Conservation (phyloP, 2,329 filamentous ascomycete genomes). For the Fusarium pilosicola region DNA sequence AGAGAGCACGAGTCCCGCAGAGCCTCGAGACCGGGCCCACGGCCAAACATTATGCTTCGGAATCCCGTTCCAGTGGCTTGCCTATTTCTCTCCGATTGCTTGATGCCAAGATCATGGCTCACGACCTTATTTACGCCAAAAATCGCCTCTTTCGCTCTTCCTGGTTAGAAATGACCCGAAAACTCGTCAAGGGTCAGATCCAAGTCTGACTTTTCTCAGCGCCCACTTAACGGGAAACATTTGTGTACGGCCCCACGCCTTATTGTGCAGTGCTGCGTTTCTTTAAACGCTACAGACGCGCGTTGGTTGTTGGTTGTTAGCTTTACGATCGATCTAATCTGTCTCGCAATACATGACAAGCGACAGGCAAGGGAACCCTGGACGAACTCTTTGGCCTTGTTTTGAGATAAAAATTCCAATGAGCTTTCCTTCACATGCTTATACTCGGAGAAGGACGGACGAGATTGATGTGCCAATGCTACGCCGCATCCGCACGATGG, state of each 20-base stretch:
- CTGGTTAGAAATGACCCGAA: background rate
- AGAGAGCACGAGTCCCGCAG: background rate
- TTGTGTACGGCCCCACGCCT: background rate
- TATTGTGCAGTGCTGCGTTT: background rate
- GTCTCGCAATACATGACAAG: background rate
- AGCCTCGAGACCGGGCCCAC: no score
- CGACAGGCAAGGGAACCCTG: background rate
- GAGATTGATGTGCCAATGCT: background rate
- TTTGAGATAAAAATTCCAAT: background rate
- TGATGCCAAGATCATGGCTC: background rate
- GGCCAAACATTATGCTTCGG: background rate
- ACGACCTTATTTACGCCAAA: background rate
- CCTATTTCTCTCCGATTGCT: background rate
- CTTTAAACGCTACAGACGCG: slow-evolving; percentile 9
- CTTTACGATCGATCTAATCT: background rate
- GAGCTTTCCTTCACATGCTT: background rate
- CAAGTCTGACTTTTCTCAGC: background rate
- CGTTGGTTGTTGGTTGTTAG: background rate
- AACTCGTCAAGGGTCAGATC: background rate
- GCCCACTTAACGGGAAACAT: background rate
- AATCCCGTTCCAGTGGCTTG: background rate
- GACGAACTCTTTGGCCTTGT: background rate
- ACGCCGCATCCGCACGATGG: background rate
- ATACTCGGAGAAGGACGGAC: background rate
- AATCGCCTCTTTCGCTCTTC: background rate